Conservation (phyloP, 345 rosid species). For the Ricinus communis region DNA sequence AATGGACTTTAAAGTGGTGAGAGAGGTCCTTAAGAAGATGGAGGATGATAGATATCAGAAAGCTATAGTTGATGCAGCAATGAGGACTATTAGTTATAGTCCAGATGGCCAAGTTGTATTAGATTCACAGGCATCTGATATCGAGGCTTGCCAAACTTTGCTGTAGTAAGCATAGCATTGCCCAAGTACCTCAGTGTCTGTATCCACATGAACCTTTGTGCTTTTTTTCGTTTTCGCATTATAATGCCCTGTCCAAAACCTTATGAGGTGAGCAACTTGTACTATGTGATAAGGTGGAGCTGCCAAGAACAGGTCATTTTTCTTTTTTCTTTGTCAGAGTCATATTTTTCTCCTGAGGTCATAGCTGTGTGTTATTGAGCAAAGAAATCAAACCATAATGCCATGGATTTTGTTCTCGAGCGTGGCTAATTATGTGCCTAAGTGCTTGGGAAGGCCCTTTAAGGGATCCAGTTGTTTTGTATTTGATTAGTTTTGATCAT, state of each 20-base stretch:
- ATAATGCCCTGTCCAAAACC: conserved; percentile 7
- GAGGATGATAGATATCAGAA: conserved; percentile 62
- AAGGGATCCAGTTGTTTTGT: conserved; percentile 33
- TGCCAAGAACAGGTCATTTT: conserved; percentile 28
- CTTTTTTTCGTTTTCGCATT: conserved; percentile 8
- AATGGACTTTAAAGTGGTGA: conserved; percentile 52
- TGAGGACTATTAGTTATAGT: conserved; percentile 37
- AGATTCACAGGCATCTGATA: conserved; percentile 51
- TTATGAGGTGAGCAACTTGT: conserved; percentile 37
- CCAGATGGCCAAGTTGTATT: conserved; percentile 41
- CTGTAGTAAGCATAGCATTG: conserved; percentile 23
- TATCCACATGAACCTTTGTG: conserved; percentile 14
- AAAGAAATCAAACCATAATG: conserved; percentile 27
- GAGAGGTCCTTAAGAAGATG: conserved; percentile 61
- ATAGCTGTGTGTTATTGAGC: conserved; percentile 34
- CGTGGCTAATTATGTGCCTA: conserved; percentile 28
- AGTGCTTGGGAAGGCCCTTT: conserved; percentile 28
- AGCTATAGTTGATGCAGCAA: conserved; percentile 52
- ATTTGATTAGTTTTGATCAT: conserved; percentile 36
- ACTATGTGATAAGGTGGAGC: conserved; percentile 35
- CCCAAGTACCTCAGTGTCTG: conserved; percentile 7
- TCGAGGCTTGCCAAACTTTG: conserved; percentile 60
- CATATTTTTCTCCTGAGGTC: conserved; percentile 36
- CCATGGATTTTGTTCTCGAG: conserved; percentile 43
- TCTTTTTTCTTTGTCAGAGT: conserved; percentile 35